Evolutionary conservation across 768 basidiomycete species (phyloP), one percentile per base, ranked within the genome.

Genomic region (Lactifluus echinatus): DNA sequence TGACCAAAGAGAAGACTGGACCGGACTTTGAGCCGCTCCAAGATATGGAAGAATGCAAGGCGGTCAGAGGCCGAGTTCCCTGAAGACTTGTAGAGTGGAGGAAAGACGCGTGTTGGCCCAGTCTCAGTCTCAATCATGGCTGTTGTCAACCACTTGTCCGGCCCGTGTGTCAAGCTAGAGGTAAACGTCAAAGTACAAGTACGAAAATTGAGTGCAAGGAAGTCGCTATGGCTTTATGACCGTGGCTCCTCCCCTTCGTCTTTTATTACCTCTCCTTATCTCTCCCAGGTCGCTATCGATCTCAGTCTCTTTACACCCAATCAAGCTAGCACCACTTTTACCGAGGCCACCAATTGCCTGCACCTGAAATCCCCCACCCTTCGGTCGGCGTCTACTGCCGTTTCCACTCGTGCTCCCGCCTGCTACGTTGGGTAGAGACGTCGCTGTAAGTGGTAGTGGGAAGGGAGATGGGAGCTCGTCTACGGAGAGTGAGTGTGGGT

Each of bases 391-490:
- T 68, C 73, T 26, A 66, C 73, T 71, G 15, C 68, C 72, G 8
- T 63, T 66, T 14, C 63, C 61, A 12, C 69, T 53, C 4, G 28
- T 57, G 33, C 59, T 60, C 39, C 59, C 63, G 28, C 60, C 59
- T 48, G 63, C 49, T 40, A 59, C 63, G 33, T 66, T 72, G 2
- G 72, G 73, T 39, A 74, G 68, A n/a, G 75, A 73, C 15, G 76
- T 77, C 4, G 79, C 75, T 6, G 83, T 85, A 11, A 91, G 79
- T 1, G 86, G 79, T 10, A 89, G 75, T 0, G 89, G 87, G 75
- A 89, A 91, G 11, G 87, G 87, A 0, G 90, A 92, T 3, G 89
- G 87, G 36, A 93, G 79, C 66, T 92, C 90, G 62, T 93, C 90
- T 39, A 91, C 85, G 3, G 87, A 79, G 45, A 92, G 83, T 5